These are phyloP conservation scores for Candida michaelii DNA, from an alignment of 805 yeast genomes.

Conservation along the genomic window DNA sequence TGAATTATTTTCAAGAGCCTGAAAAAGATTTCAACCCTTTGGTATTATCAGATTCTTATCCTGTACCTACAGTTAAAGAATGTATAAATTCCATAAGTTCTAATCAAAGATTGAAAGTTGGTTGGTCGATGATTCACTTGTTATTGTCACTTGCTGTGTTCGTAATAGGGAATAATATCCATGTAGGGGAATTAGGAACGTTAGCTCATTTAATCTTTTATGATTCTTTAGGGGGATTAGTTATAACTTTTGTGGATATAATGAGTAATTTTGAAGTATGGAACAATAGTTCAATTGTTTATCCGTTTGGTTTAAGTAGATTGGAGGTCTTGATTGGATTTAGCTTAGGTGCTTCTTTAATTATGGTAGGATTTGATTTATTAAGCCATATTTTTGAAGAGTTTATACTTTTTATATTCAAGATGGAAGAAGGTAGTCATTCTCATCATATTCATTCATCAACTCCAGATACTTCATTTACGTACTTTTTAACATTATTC, in stretches of 20 bases:
- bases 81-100: constrained; percentile 56
- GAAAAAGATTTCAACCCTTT: constrained; percentile 29
- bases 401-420: constrained; percentile 44
- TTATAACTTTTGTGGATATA: constrained; percentile 69
- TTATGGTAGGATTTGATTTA: constrained; percentile 90
- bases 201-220: constrained; percentile 85
- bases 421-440: constrained; percentile 27
- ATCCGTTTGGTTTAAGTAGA: constrained; percentile 93
- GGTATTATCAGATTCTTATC: constrained; percentile 48
- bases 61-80: constrained; percentile 72
- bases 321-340: constrained; percentile 85
- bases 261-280: constrained; percentile 93
- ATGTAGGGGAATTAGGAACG: constrained; percentile 64
- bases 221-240: constrained; percentile 76
- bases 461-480: constrained; percentile 18
- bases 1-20: constrained; percentile 95
- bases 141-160: constrained; percentile 56
- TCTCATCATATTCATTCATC: constrained; percentile 43
- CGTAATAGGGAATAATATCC: constrained; percentile 54
- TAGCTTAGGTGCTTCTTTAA: constrained; percentile 77
- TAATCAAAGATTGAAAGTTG: constrained; percentile 57
- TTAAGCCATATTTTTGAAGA: constrained; percentile 87
- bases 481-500: constrained; percentile 28
- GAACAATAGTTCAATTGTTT: constrained; percentile 75
- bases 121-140: constrained; percentile 61